phyloP scores from a whole-genome alignment of 2,329 filamentous ascomycete species.

The Hypoxylon sp. region DNA sequence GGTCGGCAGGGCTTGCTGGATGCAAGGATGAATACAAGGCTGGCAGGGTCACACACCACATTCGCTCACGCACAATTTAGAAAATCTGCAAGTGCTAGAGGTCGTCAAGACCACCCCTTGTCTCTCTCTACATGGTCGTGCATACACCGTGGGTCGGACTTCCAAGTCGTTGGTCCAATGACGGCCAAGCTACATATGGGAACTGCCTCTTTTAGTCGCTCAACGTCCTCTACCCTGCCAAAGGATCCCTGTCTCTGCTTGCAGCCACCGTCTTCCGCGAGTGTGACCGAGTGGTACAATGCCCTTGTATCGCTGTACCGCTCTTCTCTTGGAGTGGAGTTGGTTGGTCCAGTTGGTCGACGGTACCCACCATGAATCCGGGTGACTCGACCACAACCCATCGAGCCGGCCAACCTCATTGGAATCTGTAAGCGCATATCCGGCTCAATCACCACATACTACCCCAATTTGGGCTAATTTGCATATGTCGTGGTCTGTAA shows the following conservation, averaged over 20 bases:
- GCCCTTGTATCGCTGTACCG: conserved; percentile 54
- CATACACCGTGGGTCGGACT: conserved; percentile 48
- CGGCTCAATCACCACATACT: conserved; percentile 50
- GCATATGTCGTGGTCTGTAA: conserved; percentile 54
- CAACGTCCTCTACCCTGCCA: conserved; percentile 43
- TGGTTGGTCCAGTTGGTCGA: conserved; percentile 51
- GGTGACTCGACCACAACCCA: conserved; percentile 51
- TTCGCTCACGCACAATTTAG: conserved; percentile 38
- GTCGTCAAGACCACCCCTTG: conserved; percentile 40
- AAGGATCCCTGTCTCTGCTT: conserved; percentile 49
- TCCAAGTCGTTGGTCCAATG: conserved; percentile 49
- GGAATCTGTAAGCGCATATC: conserved; percentile 64
- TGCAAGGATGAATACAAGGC: conserved; percentile 48
- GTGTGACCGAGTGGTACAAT: conserved; percentile 54
- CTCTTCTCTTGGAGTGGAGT: conserved; percentile 50
- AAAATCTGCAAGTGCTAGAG: conserved; percentile 48
- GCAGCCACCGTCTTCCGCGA: conserved; percentile 53
- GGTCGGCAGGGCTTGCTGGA: conserved; percentile 44
- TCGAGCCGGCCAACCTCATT: conserved; percentile 58
- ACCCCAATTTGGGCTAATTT: conserved; percentile 53
- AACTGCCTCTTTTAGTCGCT: conserved; percentile 52
- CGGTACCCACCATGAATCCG: conserved; percentile 48
- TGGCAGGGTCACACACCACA: conserved; percentile 43
- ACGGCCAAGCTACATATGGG: conserved; percentile 55
- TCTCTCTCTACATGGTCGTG: conserved; percentile 42